These are phyloP conservation scores for Xylariaceae sp. DNA, from an alignment of 2,329 filamentous ascomycete genomes.

Conservation along the genomic window DNA sequence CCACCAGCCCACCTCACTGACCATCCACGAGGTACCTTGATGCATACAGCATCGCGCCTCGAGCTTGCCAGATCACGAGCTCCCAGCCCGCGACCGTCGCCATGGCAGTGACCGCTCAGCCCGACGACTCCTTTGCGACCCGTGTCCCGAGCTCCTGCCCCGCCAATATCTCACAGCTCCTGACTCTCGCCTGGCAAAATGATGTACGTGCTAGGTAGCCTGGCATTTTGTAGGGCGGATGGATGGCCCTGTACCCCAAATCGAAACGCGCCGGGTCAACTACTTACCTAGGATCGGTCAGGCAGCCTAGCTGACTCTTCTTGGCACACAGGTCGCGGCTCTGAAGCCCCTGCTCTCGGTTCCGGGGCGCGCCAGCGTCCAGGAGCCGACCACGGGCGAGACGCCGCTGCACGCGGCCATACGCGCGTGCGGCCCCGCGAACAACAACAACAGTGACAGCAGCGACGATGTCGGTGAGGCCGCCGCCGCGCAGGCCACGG, in stretches of 20 bases:
- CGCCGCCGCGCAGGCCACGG: slow-evolving; percentile 56
- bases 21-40: no score
- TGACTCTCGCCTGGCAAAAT: slow-evolving; percentile 49
- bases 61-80: no score
- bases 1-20: no score
- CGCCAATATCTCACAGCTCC: slow-evolving; percentile 40
- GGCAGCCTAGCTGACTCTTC: no score
- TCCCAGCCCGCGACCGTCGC: no score
- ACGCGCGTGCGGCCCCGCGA: slow-evolving; percentile 55
- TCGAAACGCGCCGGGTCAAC: no score
- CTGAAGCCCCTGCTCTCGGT: slow-evolving; percentile 63
- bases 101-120: neutral
- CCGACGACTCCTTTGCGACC: slow-evolving; percentile 42
- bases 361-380: slow-evolving; percentile 61
- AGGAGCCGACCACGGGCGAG: slow-evolving; percentile 77
- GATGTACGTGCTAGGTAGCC: no score
- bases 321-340: no score
- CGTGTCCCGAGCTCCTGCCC: slow-evolving; percentile 49
- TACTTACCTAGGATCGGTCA: no score
- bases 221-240: no score
- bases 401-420: slow-evolving; percentile 88
- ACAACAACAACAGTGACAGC: slow-evolving; percentile 15
- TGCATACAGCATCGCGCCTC: no score
- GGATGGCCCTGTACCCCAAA: no score
- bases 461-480: slow-evolving; percentile 29